phyloP scores from a whole-genome alignment of 225 moss, liverwort and hornwort genomes.

The Pseudisothecium myosuroides region DNA sequence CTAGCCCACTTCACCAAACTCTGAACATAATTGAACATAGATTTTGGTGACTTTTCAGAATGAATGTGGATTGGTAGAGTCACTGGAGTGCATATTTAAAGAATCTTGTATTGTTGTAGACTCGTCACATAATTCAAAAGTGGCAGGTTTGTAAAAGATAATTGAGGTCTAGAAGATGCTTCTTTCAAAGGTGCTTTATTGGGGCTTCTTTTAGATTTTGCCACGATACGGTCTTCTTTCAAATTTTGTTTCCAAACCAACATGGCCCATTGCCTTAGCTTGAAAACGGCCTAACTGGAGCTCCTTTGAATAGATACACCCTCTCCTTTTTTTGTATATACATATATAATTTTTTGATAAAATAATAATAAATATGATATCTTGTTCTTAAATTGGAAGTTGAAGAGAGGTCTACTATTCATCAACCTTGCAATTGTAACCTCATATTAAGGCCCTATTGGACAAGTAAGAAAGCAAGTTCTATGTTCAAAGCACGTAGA shows the following conservation, averaged over 20 bases:
- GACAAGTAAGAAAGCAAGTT: no score
- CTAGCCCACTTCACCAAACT: not conserved
- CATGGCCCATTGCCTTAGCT: not conserved
- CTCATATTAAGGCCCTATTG: no score
- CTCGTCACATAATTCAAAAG: rapidly evolving
- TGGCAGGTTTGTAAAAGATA: not conserved
- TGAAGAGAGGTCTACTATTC: not conserved
- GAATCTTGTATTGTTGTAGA: rapidly evolving
- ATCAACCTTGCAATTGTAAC: not conserved
- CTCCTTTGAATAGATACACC: rapidly evolving
- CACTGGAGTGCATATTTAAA: not conserved
- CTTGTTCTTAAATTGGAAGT: not conserved
- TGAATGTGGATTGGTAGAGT: no score
- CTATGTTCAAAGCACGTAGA: rapidly evolving
- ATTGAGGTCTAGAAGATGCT: rapidly evolving
- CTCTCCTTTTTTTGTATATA: rapidly evolving
- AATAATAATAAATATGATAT: not conserved
- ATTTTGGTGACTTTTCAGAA: rapidly evolving
- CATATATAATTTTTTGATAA: not conserved
- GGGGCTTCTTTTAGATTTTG: not conserved
- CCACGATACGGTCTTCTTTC: rapidly evolving
- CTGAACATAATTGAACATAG: not conserved
- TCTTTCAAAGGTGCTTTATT: no score
- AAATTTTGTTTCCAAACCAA: not conserved
- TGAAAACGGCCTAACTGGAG: rapidly evolving